These are phyloP conservation scores for Euphrasia arctica DNA, from an alignment of 305 asterid genomes.

Conservation along the genomic window DNA sequence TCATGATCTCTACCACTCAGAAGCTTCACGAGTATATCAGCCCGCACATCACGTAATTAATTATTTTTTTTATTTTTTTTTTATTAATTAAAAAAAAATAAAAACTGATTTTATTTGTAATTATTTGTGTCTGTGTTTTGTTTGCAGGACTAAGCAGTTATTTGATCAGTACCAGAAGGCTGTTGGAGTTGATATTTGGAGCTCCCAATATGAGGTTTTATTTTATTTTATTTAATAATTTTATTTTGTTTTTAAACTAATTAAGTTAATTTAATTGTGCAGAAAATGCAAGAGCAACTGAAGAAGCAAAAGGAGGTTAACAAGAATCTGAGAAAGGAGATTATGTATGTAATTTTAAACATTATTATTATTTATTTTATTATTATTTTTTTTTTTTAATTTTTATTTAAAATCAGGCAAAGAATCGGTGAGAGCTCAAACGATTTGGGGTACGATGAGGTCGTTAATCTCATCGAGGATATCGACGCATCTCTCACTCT, in stretches of 20 bases:
- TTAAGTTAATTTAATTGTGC: neutral
- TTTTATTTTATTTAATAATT: neutral
- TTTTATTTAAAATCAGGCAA: slow-evolving; percentile 40
- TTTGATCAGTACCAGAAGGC: slow-evolving; percentile 78
- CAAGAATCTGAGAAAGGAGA: slow-evolving; percentile 66
- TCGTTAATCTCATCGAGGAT: slow-evolving; percentile 59
- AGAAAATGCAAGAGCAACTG: slow-evolving; percentile 92
- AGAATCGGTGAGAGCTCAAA: slow-evolving; percentile 82
- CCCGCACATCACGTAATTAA: slow-evolving; percentile 51
- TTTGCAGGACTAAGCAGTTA: slow-evolving; percentile 70
- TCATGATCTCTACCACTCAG: slow-evolving; percentile 77
- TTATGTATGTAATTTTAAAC: slow-evolving; percentile 39
- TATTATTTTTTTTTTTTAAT: too few relatives aligned
- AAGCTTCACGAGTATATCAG: slow-evolving; percentile 94
- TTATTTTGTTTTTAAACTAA: too few relatives aligned
- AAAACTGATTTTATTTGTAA: neutral
- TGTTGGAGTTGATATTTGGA: slow-evolving; percentile 79
- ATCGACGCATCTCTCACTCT: slow-evolving; percentile 50
- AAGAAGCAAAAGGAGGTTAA: slow-evolving; percentile 78
- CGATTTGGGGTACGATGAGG: slow-evolving; percentile 63
- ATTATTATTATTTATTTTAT: neutral
- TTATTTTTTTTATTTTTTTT: neutral
- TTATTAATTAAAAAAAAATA: neutral
- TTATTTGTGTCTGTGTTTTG: neutral
- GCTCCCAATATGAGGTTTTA: slow-evolving; percentile 71